Conservation (phyloP, 768 basidiomycete species). For the Termitomyces eurrhizus region DNA sequence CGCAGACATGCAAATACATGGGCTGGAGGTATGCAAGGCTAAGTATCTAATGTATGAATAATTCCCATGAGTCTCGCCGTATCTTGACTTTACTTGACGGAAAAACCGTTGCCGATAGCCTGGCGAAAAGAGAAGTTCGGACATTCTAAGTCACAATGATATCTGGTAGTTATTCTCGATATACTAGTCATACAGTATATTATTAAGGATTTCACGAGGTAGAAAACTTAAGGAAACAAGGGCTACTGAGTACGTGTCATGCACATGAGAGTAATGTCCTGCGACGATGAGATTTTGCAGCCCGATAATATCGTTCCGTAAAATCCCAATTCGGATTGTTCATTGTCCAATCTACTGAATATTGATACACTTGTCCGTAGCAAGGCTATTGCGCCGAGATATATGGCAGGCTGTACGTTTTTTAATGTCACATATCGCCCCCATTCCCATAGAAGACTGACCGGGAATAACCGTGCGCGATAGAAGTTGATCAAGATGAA, state of each 20-base stretch:
- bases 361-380: background rate
- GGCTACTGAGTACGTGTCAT: no score
- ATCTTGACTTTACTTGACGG: background rate
- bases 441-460: background rate
- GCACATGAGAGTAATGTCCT: no score
- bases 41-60: background rate
- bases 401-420: background rate
- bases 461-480: background rate
- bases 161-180: no score
- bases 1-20: background rate
- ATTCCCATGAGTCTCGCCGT: background rate
- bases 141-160: background rate
- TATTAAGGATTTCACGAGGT: no score
- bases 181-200: no score
- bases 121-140: background rate
- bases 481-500: background rate
- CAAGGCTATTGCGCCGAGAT: background rate
- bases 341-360: background rate
- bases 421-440: background rate
- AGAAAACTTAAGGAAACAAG: no score
- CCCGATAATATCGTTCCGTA: no score
- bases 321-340: no score
- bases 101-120: background rate
- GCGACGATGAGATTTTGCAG: no score
- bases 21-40: background rate